Evolutionary conservation across 1,284 basidiomycete species (phyloP), one percentile per base, ranked within the genome.

Genomic region (Volvariella surrecta): DNA sequence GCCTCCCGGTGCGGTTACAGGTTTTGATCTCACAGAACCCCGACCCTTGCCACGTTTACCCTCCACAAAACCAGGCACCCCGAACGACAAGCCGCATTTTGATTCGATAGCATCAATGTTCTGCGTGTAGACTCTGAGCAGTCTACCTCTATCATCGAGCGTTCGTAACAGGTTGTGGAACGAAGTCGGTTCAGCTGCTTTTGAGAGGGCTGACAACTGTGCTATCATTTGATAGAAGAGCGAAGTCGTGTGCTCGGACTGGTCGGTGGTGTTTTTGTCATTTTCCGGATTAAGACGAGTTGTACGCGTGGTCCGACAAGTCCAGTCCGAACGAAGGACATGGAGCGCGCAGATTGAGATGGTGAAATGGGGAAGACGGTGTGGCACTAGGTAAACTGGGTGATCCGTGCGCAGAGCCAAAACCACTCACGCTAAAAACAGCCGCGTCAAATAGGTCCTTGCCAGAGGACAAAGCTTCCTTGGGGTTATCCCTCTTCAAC

Each of bases 391-490:
- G n/a, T n/a, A n/a, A n/a, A n/a, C n/a, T n/a, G n/a, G n/a, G 24
- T 28, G 24, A 11, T 11, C 24, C 4, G 34, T 21, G n/a, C 24
- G 44, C 43, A 39, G 45, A 45, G n/a, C n/a, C n/a, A 37, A 28
- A 46, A 22, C 16, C 11, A 70, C 88, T 67, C 63, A 92, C 90
- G 50, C 80, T 81, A 60, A 96, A 89, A 10, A 93, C 85, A 20
- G 85, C 85, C 20, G 90, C 88, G 67, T 95, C 89, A 56, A 96
- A 96, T 4, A 96, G 66, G 57, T 96, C 93, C 60, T 86, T 92
- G 13, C 91, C 89, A 2, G 83, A 84, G 34, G 74, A 70, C 55
- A 89, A 65, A 17, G 68, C 66, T 48, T 84, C 82, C 48, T 75
- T 75, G 0, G 86, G 83, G 59, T 91, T 82, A 53, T 87, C 84